Conservation (phyloP, 345 rosid genomes). For the Clarkia xantiana region DNA sequence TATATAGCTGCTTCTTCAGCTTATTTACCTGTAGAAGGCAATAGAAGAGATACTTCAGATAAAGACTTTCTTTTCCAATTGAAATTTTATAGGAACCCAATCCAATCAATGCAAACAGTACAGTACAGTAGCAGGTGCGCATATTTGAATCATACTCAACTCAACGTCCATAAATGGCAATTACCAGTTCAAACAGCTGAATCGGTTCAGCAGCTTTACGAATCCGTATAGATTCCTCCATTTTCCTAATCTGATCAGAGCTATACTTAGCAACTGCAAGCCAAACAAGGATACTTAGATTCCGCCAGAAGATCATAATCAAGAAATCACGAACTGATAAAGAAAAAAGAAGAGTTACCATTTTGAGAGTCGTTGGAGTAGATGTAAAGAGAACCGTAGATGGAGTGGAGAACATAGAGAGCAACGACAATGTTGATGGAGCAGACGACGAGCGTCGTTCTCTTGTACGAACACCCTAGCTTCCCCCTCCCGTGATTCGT, state of each 20-base stretch:
- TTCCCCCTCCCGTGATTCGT: conserved; percentile 29
- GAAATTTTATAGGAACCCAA: neutral
- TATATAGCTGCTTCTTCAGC: conserved; percentile 28
- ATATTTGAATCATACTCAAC: neutral
- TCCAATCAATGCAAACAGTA: neutral
- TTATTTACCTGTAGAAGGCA: conserved; percentile 37
- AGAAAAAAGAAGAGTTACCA: conserved; percentile 13
- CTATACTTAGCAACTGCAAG: conserved; percentile 51
- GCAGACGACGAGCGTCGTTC: conserved; percentile 67
- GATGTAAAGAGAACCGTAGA: conserved; percentile 64
- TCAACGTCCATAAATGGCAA: neutral
- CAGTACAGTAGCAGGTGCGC: neutral
- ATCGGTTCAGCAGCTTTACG: conserved; percentile 57
- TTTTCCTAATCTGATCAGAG: conserved; percentile 70
- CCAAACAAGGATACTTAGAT: conserved; percentile 1
- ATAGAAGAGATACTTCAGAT: neutral
- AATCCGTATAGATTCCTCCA: conserved; percentile 81
- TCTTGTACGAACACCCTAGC: conserved; percentile 42
- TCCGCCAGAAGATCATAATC: neutral
- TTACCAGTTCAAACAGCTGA: conserved; percentile 53
- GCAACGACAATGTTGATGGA: conserved; percentile 80
- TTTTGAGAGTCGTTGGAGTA: conserved; percentile 32
- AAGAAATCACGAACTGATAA: neutral
- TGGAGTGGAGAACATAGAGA: conserved; percentile 76
- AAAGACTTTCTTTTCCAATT: neutral